Evolutionary conservation across 2,329 filamentous ascomycete species (phyloP).

Genomic region (Diaporthe citriasiana): DNA sequence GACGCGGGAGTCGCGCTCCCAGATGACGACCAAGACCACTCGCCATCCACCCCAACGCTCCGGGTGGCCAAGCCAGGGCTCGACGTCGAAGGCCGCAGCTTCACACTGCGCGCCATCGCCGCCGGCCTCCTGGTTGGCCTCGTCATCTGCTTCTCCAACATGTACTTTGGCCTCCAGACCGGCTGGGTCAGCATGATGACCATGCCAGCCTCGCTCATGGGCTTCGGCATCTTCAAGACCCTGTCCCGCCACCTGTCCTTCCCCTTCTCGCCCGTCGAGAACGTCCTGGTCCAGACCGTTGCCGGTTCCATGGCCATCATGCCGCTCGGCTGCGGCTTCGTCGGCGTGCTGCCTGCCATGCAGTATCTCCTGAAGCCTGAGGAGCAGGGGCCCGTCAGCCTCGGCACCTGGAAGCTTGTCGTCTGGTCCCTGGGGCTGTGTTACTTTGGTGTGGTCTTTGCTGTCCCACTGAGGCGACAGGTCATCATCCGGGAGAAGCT

Average conservation of each 20-base stretch:
- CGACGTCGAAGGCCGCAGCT: slow-evolving; percentile 73
- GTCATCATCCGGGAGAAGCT: slow-evolving; percentile 94
- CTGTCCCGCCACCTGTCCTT: slow-evolving; percentile 79
- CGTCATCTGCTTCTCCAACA: slow-evolving; percentile 95
- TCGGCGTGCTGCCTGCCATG: slow-evolving; percentile 90
- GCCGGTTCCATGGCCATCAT: slow-evolving; percentile 96
- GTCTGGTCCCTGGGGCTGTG: slow-evolving; percentile 94
- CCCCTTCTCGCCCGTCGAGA: slow-evolving; percentile 95
- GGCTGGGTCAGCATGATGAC: slow-evolving; percentile 82
- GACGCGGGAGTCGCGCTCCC: background rate
- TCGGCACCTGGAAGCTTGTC: slow-evolving; percentile 83
- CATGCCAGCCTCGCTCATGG: slow-evolving; percentile 94
- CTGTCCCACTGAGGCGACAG: slow-evolving; percentile 89
- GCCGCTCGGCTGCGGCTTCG: slow-evolving; percentile 95
- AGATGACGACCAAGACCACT: background rate
- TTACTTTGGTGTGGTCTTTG: slow-evolving; percentile 97
- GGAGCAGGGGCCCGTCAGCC: slow-evolving; percentile 82
- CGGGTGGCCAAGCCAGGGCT: slow-evolving; percentile 32
- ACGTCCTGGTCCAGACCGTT: slow-evolving; percentile 96
- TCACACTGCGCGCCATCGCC: slow-evolving; percentile 84
- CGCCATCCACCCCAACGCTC: background rate
- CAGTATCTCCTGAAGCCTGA: slow-evolving; percentile 84
- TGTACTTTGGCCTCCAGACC: slow-evolving; percentile 94
- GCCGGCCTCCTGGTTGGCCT: slow-evolving; percentile 88
- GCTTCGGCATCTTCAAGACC: slow-evolving; percentile 92